Conservation (phyloP, 1,139 yeast genomes). For the Ashbya aceris region DNA sequence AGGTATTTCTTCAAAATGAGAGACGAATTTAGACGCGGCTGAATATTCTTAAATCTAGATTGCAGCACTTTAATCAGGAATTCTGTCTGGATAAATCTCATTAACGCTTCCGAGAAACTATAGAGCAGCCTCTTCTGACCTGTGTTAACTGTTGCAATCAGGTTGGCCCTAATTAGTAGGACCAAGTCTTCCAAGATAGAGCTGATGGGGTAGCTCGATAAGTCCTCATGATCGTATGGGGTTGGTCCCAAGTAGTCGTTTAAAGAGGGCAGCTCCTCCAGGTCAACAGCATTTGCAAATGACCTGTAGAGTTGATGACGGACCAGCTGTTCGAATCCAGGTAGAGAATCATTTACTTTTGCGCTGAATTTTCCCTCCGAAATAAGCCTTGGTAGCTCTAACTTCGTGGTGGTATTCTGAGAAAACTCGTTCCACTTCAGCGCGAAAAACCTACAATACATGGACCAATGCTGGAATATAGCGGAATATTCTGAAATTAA, state of each 20-base stretch:
- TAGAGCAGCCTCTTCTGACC: slow-evolving; percentile 23
- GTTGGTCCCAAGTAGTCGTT: slow-evolving; percentile 21
- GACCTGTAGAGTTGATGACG: slow-evolving; percentile 68
- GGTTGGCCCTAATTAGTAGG: slow-evolving; percentile 46
- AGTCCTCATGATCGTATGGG: slow-evolving; percentile 36
- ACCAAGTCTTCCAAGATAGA: slow-evolving; percentile 84
- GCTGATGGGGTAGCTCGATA: slow-evolving; percentile 47
- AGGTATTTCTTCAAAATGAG: slow-evolving; percentile 16
- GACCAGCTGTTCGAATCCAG: slow-evolving; percentile 51
- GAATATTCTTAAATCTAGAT: slow-evolving; percentile 20
- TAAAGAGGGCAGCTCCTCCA: slow-evolving; percentile 62
- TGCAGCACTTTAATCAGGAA: slow-evolving; percentile 26
- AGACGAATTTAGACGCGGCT: slow-evolving; percentile 18
- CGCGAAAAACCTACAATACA: slow-evolving; percentile 69
- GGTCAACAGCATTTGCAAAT: slow-evolving; percentile 67
- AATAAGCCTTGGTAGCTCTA: slow-evolving; percentile 46
- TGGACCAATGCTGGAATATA: slow-evolving; percentile 78
- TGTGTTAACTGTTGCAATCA: slow-evolving; percentile 25
- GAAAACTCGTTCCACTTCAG: slow-evolving; percentile 48
- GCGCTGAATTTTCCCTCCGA: slow-evolving; percentile 50
- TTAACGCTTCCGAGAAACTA: slow-evolving; percentile 20
- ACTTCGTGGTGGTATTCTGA: slow-evolving; percentile 16
- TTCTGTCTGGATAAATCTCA: slow-evolving; percentile 26
- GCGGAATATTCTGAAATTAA: slow-evolving; percentile 60
- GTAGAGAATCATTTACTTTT: slow-evolving; percentile 49